Conservation (phyloP, 108 stramenopile species). For the Chaetoceros muelleri region DNA sequence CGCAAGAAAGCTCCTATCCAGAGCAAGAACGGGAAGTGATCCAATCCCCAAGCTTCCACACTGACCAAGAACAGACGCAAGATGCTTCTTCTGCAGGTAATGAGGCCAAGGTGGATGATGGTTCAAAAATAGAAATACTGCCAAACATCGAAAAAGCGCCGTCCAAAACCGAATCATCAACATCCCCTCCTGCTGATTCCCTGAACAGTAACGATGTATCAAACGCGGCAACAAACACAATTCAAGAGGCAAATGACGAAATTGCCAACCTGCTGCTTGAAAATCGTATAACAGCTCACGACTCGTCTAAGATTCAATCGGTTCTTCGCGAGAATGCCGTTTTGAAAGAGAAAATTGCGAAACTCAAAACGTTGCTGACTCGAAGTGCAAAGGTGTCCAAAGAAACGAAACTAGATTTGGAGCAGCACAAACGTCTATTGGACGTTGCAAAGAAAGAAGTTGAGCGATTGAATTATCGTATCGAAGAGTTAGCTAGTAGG, state of each 20-base stretch:
- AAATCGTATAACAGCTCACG: constrained; percentile 20
- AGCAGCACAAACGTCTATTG: constrained; percentile 37
- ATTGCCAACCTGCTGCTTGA: constrained; percentile 19
- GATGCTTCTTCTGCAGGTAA: too few species aligned
- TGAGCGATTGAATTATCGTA: constrained; percentile 46
- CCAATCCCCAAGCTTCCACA: too few species aligned
- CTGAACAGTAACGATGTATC: too few species aligned
- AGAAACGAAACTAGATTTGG: constrained; percentile 72
- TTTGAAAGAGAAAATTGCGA: constrained; percentile 67
- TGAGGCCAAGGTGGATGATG: too few species aligned
- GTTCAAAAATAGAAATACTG: too few species aligned
- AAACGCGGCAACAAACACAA: too few species aligned
- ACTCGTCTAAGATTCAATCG: constrained; percentile 33
- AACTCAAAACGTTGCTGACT: constrained; percentile 75
- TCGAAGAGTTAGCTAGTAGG: constrained; percentile 64
- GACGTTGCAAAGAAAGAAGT: constrained; percentile 37
- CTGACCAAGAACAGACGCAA: too few species aligned
- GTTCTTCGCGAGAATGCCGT: constrained; percentile 56
- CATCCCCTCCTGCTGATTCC: too few species aligned
- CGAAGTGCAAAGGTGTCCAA: constrained; percentile 77
- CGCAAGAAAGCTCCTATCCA: too few species aligned
- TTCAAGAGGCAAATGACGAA: constrained; percentile 26
- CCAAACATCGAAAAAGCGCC: too few species aligned
- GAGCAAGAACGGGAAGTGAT: too few species aligned
- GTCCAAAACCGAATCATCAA: too few species aligned